Percentiles rank a stretch among this genome's conserved stretches.
These are phyloP conservation scores for Nelumbo lutea DNA, from an alignment of 164 flowering plant genomes.

Conservation along the genomic window DNA sequence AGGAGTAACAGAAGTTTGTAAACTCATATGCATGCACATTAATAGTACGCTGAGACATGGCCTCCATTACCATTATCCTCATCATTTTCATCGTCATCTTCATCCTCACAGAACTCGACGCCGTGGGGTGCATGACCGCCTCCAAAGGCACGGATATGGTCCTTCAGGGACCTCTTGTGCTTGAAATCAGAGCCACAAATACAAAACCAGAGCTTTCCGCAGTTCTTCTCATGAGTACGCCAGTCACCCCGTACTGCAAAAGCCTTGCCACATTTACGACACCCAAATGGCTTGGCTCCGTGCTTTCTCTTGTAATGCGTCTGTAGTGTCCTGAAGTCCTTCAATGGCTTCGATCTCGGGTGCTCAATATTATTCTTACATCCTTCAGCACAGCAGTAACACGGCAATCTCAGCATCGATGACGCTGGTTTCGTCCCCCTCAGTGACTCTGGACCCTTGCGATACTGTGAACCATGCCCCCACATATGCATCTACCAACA, in stretches of 20 bases:
- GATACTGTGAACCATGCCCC: slow-evolving; percentile 67
- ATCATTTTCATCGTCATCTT: slow-evolving; percentile 12
- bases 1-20: background rate
- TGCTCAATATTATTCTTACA: slow-evolving; percentile 69
- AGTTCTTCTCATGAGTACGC: slow-evolving; percentile 80
- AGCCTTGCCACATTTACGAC: slow-evolving; percentile 59
- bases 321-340: slow-evolving; percentile 70
- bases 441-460: slow-evolving; percentile 54
- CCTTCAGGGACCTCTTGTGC: slow-evolving; percentile 75
- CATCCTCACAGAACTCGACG: slow-evolving; percentile 24
- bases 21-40: no score
- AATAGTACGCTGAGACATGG: slow-evolving; percentile 4
- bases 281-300: slow-evolving; percentile 49
- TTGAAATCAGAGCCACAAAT: slow-evolving; percentile 73
- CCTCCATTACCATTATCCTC: slow-evolving; percentile 12
- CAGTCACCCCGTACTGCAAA: slow-evolving; percentile 78
- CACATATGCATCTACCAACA: slow-evolving; percentile 60
- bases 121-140: slow-evolving; percentile 50
- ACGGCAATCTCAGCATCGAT: slow-evolving; percentile 49
- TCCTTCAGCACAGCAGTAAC: slow-evolving; percentile 67
- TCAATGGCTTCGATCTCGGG: slow-evolving; percentile 63
- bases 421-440: slow-evolving; percentile 46
- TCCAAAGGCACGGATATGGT: slow-evolving; percentile 64
- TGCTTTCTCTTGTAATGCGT: slow-evolving; percentile 80
- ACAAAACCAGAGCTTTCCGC: slow-evolving; percentile 74